Base-by-base conservation (phyloP, 73 alveolate genomes). In the Breviolum minutum region DNA sequence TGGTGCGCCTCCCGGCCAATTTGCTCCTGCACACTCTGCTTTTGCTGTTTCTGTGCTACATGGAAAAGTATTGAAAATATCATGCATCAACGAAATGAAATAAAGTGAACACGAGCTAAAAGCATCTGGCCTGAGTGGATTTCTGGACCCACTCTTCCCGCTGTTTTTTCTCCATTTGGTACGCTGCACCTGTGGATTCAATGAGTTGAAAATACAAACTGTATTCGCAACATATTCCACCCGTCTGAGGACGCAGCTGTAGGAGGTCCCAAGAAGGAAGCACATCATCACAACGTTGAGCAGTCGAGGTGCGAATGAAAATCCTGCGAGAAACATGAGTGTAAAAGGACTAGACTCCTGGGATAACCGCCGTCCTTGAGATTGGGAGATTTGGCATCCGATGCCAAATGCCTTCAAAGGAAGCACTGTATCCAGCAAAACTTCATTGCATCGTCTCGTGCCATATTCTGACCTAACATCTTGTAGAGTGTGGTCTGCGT, bases 81-180 rank as follows among this genome's bases (percentile, higher is more conserved):
- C 54, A 40, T 40, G 54, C 54, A 40, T 40, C 3, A 40, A 40
- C 54, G 3, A 40, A 40, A 40, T 40, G 54, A 40, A 40, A 40
- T 40, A 40, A 40, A 3, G 54, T 40, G 54, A 40, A 40, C 3
- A 40, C 54, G 54, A 40, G 54, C 54, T 40, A 40, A 40, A 40
- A 40, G 3, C 54, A 2, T 40, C 5, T 16, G 62, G 94, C 96
- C 96, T 90, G 96, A 26, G 96, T 8, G 30, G 87, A 19, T 8
- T 29, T 63, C 19, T 30, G 87, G 29, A 90, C 73, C 96, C 96
- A 90, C 30, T 63, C 32, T 74, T 90, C 87, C 30, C 96, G 96
- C 6, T 8, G 62, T 20, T 16, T 54, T 30, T 30, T 74, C 87
- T 90, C 96, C 48, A 62, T 19, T n/a, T 74, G n/a, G 74, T 90